Percentiles rank a stretch among this genome's conserved stretches.
These are phyloP conservation scores for Zasmidium angulare DNA, from an alignment of 2,329 filamentous ascomycete genomes.

Conservation along the genomic window DNA sequence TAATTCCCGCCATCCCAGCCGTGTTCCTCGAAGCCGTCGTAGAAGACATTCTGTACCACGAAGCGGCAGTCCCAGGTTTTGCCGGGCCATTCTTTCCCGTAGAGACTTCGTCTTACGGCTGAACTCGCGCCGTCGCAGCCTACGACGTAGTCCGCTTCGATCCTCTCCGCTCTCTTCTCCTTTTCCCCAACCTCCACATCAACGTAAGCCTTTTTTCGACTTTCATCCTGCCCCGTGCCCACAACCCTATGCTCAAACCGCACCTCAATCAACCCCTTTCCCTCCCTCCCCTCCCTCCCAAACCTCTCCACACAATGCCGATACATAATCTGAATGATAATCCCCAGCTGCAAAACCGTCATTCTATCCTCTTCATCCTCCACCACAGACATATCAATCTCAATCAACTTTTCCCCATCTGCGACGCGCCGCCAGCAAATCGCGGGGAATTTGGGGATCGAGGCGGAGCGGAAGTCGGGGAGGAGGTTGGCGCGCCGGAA, in stretches of 20 bases:
- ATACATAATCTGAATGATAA: conserved; percentile 30
- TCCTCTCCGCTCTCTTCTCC: conserved; percentile 13
- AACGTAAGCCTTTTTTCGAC: conserved; percentile 26
- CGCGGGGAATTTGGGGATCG: conserved; percentile 24
- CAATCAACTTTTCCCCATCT: conserved; percentile 27
- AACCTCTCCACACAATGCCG: conserved; percentile 23
- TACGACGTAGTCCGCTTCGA: conserved; percentile 29
- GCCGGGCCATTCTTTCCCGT: conserved; percentile 28
- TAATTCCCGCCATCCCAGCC: conserved; percentile 44
- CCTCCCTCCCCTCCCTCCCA: neutral
- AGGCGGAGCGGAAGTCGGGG: conserved; percentile 34
- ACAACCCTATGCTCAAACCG: conserved; percentile 29
- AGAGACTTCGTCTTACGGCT: conserved; percentile 26
- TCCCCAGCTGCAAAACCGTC: conserved; percentile 28
- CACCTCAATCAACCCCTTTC: conserved; percentile 24
- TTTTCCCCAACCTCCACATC: conserved; percentile 31
- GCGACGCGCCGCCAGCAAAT: conserved; percentile 30
- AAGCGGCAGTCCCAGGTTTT: conserved; percentile 24
- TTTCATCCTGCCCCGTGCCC: conserved; percentile 27
- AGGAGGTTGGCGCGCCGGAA: conserved; percentile 39
- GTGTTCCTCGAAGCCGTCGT: conserved; percentile 38
- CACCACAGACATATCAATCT: conserved; percentile 28
- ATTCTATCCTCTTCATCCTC: conserved; percentile 28
- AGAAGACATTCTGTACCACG: conserved; percentile 24
- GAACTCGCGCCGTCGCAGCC: conserved; percentile 31